Percentiles rank a stretch among this genome's conserved stretches.
phyloP scores from a whole-genome alignment of 441 rosid genomes.

The Codiaeum variegatum region DNA sequence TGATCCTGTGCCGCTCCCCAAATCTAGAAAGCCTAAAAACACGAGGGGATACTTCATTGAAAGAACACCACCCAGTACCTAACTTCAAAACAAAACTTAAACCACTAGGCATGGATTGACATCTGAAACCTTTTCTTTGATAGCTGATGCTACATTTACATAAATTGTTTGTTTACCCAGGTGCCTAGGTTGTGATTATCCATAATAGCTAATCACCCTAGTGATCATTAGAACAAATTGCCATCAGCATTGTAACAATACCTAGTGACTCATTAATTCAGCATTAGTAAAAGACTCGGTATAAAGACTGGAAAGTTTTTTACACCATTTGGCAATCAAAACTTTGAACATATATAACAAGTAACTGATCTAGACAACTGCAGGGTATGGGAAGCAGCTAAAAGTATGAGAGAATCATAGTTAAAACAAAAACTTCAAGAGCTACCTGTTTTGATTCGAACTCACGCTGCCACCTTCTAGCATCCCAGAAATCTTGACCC shows the following conservation, averaged over 20 bases:
- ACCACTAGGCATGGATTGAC: not conserved
- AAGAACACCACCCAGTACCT: not conserved
- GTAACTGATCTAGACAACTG: not conserved
- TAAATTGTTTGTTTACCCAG: not conserved
- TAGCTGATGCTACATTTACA: slow-evolving; percentile 2
- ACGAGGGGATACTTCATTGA: not conserved
- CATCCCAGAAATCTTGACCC: slow-evolving; percentile 99
- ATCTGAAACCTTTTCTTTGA: not conserved
- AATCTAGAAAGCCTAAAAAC: not conserved
- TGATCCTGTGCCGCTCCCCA: not conserved
- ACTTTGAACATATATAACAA: not conserved
- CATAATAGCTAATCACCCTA: not conserved
- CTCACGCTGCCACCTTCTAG: slow-evolving; percentile 94
- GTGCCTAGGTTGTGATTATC: not conserved
- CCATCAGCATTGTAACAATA: not conserved
- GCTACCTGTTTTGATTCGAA: slow-evolving; percentile 90
- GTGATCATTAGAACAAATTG: not conserved
- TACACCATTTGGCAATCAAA: not conserved
- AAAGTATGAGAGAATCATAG: not conserved
- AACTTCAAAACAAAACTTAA: not conserved
- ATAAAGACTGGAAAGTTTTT: not conserved
- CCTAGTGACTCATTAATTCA: not conserved
- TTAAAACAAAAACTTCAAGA: slow-evolving; percentile 14
- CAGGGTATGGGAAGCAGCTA: not conserved
- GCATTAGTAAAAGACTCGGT: not conserved